Base-by-base conservation (phyloP, 495 filamentous ascomycete genomes). In the Alectoria sarmentosa region DNA sequence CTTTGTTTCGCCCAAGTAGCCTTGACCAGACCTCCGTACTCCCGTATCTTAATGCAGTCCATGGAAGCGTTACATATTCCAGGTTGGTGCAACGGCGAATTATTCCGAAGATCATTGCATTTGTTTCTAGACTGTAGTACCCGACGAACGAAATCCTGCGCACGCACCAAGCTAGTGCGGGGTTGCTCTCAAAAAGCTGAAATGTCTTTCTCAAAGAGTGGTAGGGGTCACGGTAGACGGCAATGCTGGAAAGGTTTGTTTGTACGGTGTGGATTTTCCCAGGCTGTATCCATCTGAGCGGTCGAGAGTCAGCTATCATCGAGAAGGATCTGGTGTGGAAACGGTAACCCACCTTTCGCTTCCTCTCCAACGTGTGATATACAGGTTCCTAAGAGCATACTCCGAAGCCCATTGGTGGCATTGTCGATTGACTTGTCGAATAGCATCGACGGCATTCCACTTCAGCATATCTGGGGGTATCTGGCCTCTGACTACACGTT, bases 61-160 rank as follows among this genome's bases (percentile, higher is more conserved):
- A 84, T 10, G 82, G 82, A 30, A 83, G 69, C 10, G 76, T 77
- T 14, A 79, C 69, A n/a, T 72, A 76, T 1, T 70, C 62, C n/a
- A 84, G 65, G 32, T 75, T 73, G 30, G 64, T 64, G 68, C 79
- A 82, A 64, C 69, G 73, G 37, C 70, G 66, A 28, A 83, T 68
- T 44, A 79, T 72, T 19, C 72, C 61, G 60, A 80, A 78, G 52
- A 84, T 75, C 58, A 77, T 68, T 10, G 69, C 65, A 66, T 76
- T 76, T 0, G 78, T 80, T 67, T 82, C 79, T 49, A 75, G 71
- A 19, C 72, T 73, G 66, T 83, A 78, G 63, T 82, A 82, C 19
- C 82, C 82, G 49, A 82, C 76, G 69, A 84, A 80, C 80, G 81
- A 84, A 60, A 84, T 69, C 19, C 79, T 74, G 32, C 78, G 80